Base-by-base conservation (phyloP, 495 filamentous ascomycete species). In the Aspergillus diversus region DNA sequence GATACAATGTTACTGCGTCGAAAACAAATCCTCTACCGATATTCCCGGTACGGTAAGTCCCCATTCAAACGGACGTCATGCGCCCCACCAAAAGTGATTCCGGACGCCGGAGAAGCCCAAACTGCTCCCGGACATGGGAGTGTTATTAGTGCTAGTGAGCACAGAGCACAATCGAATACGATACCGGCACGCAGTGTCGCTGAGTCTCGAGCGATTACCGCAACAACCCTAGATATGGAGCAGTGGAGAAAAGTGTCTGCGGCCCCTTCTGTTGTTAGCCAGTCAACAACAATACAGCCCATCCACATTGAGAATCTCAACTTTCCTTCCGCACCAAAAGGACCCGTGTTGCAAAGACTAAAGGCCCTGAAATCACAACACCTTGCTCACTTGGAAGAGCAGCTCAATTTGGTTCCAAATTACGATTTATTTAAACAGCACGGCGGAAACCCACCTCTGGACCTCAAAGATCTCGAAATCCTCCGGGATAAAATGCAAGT, bases 1-100 rank as follows among this genome's bases (percentile, higher is more conserved):
- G 39, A n/a, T 15, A 34, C 60, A 11, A 63, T 63, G 60, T 42
- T 63, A 11, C 13, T 63, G 11, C 60, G 60, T 12, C 53, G 60
- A 33, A 63, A 51, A 31, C 42, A 54, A n/a, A 57, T 57, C 31
- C 60, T 63, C 33, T 63, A 63, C 43, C 52, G 53, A n/a, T 9
- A 34, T 5, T 63, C 60, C 15, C 60, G 60, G 3, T 60, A 54
- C 21, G 35, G 33, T 27, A 57, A 63, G 32, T 57, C 47, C 33
- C 34, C 54, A 52, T 46, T 43, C 21, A 27, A 27, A 9, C 13
- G 31, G 16, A 13, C 47, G 2, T 5, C 33, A 43, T 33, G 43
- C 16, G 33, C 34, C 33, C 9, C 33, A 31, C 15, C 21, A 5
- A 34, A 63, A 27, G 9, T 17, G 3, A 15, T 33, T 17, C 27